Evolutionary conservation across 345 rosid species (phyloP).

Genomic region (Kernera saxatilis): DNA sequence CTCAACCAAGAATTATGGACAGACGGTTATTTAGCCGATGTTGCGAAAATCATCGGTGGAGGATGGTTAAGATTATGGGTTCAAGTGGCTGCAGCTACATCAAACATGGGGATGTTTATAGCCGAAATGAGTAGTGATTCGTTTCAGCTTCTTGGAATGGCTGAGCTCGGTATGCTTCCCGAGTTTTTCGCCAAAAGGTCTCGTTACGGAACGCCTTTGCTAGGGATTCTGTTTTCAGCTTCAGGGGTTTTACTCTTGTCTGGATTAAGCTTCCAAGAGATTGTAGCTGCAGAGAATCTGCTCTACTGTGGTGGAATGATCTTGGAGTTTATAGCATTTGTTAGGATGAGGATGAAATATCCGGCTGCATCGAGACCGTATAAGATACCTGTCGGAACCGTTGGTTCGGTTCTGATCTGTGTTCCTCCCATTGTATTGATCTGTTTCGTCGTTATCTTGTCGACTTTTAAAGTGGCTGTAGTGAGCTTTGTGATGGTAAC

Average conservation of each 20-base stretch:
- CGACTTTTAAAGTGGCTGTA: constrained; percentile 49
- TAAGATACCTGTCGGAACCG: constrained; percentile 54
- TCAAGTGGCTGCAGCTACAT: constrained; percentile 68
- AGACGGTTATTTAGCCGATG: constrained; percentile 63
- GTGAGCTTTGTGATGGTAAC: constrained; percentile 45
- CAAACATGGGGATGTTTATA: constrained; percentile 76
- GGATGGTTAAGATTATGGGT: constrained; percentile 69
- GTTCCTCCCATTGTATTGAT: constrained; percentile 61
- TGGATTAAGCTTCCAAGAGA: constrained; percentile 67
- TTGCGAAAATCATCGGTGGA: constrained; percentile 54
- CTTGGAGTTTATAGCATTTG: constrained; percentile 60
- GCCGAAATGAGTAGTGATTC: constrained; percentile 84
- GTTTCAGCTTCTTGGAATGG: constrained; percentile 77
- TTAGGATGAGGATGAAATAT: constrained; percentile 38
- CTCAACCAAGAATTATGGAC: constrained; percentile 52
- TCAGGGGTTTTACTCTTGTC: constrained; percentile 65
- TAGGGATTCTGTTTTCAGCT: constrained; percentile 60
- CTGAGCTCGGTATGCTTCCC: constrained; percentile 68
- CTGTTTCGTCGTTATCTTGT: constrained; percentile 44
- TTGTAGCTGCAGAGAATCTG: constrained; percentile 65
- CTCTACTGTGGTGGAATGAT: constrained; percentile 70
- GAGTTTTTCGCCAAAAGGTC: constrained; percentile 54
- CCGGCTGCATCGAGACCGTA: constrained; percentile 62
- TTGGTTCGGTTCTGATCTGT: constrained; percentile 54
- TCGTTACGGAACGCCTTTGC: constrained; percentile 50